Percentiles rank a stretch among this genome's conserved stretches.
Conservation (phyloP, 176 grass and related monocot genomes). For the Triticum monococcum region DNA sequence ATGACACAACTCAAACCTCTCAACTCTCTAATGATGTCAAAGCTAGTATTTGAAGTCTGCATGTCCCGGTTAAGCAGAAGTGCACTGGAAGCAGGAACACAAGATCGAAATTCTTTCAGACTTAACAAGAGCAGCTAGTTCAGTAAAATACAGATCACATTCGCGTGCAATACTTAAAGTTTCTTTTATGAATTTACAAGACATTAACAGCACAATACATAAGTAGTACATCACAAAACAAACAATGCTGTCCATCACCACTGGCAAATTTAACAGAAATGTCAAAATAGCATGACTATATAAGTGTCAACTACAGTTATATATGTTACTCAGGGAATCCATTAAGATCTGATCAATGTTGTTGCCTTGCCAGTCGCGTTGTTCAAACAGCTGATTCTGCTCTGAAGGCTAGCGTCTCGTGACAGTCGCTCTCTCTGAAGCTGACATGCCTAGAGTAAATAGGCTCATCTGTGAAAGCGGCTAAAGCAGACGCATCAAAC, state of each 20-base stretch:
- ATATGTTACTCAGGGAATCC: not conserved
- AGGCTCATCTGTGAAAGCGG: not conserved
- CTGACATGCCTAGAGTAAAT: constrained; percentile 16
- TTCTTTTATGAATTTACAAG: not conserved
- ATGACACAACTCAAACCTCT: too few relatives aligned
- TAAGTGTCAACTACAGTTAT: not conserved
- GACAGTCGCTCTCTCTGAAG: constrained; percentile 4
- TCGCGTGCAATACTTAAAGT: not conserved
- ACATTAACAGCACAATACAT: not conserved
- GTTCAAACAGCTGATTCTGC: constrained; percentile 20
- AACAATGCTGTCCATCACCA: not conserved
- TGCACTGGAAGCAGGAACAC: not conserved
- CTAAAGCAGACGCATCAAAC: not conserved
- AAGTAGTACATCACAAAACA: not conserved
- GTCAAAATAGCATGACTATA: not conserved
- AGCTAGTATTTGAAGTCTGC: too few relatives aligned
- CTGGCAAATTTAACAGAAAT: not conserved
- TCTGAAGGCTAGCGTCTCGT: not conserved
- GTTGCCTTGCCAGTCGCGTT: not conserved
- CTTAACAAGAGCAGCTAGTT: not conserved
- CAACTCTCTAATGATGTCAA: too few relatives aligned
- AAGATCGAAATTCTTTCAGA: not conserved
- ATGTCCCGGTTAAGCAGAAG: too few relatives aligned
- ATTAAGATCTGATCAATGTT: not conserved
- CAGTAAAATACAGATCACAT: not conserved